These are phyloP conservation scores for Hamigera avellanea DNA, from an alignment of 495 filamentous ascomycete genomes.

Conservation along the genomic window DNA sequence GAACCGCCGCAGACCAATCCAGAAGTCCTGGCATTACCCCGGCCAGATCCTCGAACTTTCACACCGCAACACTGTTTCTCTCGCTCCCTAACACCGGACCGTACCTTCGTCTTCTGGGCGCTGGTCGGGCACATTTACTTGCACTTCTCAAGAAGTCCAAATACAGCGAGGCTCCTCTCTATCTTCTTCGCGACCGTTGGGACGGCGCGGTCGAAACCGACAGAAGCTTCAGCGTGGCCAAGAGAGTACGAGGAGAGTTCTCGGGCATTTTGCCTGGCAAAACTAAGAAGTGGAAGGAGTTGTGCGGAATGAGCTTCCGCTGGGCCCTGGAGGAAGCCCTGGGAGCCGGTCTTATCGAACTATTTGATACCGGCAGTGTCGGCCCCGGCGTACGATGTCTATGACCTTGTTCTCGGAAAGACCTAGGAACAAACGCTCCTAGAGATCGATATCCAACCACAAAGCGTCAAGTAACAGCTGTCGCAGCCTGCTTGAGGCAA, in stretches of 20 bases:
- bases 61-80: slow-evolving; percentile 39
- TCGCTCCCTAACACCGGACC: slow-evolving; percentile 64
- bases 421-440: too few species aligned
- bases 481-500: too few species aligned
- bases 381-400: slow-evolving; percentile 56
- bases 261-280: slow-evolving; percentile 58
- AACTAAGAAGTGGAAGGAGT: slow-evolving; percentile 71
- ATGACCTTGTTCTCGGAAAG: slow-evolving; percentile 13
- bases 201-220: slow-evolving; percentile 58
- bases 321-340: slow-evolving; percentile 72
- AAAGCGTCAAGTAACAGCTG: too few species aligned
- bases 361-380: slow-evolving; percentile 77
- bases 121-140: slow-evolving; percentile 55
- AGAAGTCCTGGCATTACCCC: background rate
- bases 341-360: slow-evolving; percentile 66
- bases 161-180: slow-evolving; percentile 53
- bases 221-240: slow-evolving; percentile 44
- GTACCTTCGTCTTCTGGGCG: slow-evolving; percentile 58
- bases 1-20: slow-evolving; percentile 4
- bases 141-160: slow-evolving; percentile 52
- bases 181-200: slow-evolving; percentile 64
- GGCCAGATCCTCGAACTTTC: slow-evolving; percentile 13
- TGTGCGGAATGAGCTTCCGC: slow-evolving; percentile 64
- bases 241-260: slow-evolving; percentile 57
- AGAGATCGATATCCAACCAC: too few species aligned